Conservation (phyloP, 768 basidiomycete species). For the Suillus bovinus region DNA sequence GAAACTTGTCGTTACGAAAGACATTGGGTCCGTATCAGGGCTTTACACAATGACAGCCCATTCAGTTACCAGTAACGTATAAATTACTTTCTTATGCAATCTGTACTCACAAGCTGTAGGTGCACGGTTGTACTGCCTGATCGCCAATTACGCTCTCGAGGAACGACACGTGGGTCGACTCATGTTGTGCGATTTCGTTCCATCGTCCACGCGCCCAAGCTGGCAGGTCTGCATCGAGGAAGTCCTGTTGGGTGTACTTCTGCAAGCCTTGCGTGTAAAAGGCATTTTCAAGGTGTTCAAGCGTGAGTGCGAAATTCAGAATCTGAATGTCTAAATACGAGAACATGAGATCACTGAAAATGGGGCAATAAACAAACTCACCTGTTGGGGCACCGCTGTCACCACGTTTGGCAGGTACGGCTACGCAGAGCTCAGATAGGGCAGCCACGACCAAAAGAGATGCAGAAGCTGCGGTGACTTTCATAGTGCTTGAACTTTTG, state of each 20-base stretch:
- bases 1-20: conserved; percentile 46
- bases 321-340: conserved; percentile 23
- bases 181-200: conserved; percentile 41
- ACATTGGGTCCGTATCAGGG: conserved; percentile 42
- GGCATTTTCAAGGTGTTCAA: conserved; percentile 38
- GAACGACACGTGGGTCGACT: conserved; percentile 44
- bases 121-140: conserved; percentile 15
- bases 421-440: neutral
- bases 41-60: conserved; percentile 15
- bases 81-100: neutral
- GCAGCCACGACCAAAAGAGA: conserved; percentile 1
- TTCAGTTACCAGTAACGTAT: neutral
- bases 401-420: conserved; percentile 1
- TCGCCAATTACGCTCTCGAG: conserved; percentile 24
- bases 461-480: neutral
- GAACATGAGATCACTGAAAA: neutral
- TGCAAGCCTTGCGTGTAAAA: conserved; percentile 35
- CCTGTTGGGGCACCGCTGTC: conserved; percentile 6
- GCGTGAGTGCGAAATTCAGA: conserved; percentile 36
- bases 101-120: conserved; percentile 12
- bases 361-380: neutral
- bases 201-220: conserved; percentile 37
- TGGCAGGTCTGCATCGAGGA: conserved; percentile 37
- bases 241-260: conserved; percentile 39
- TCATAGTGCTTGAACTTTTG: conserved; percentile 3